Conservation (phyloP, 2,329 filamentous ascomycete genomes). For the Sordariomycetes sp. region DNA sequence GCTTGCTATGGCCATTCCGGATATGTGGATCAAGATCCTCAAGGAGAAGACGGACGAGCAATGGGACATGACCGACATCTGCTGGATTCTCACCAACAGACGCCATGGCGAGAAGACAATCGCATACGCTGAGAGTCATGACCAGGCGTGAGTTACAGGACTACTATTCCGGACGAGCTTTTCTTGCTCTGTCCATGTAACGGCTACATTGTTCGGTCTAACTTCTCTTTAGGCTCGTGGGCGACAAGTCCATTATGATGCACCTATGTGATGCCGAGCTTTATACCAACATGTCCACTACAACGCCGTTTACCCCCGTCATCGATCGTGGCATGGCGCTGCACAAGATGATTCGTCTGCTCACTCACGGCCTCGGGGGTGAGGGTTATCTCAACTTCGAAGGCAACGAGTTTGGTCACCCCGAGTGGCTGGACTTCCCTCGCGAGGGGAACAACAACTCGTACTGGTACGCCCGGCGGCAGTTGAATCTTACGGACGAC, state of each 20-base stretch:
- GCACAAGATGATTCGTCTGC: constrained; percentile 93
- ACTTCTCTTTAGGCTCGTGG: constrained; percentile 56
- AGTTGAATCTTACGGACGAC: constrained; percentile 88
- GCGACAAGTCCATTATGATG: constrained; percentile 95
- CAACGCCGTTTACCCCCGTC: constrained; percentile 71
- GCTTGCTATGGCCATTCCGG: constrained; percentile 92
- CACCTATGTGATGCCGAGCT: constrained; percentile 95
- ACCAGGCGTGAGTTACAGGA: constrained; percentile 67
- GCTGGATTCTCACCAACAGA: constrained; percentile 81
- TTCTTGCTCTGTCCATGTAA: constrained; percentile 4
- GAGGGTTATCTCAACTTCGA: constrained; percentile 98
- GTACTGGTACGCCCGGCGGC: constrained; percentile 87
- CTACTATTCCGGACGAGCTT: constrained; percentile 3
- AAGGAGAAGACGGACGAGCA: constrained; percentile 86
- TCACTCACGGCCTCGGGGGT: constrained; percentile 83
- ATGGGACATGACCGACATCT: constrained; percentile 81
- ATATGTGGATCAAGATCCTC: constrained; percentile 98
- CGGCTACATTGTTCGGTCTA: neutral
- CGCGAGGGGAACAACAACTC: constrained; percentile 86
- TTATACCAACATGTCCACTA: constrained; percentile 91
- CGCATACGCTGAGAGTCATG: constrained; percentile 92
- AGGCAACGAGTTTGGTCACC: constrained; percentile 97
- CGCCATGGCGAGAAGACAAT: constrained; percentile 97
- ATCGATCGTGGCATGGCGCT: constrained; percentile 86
- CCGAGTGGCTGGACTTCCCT: constrained; percentile 97